A percentile compares a stretch with the other conserved stretches of the same genome.
Conservation (phyloP, 2,329 filamentous ascomycete genomes). For the Cercospora canescens region DNA sequence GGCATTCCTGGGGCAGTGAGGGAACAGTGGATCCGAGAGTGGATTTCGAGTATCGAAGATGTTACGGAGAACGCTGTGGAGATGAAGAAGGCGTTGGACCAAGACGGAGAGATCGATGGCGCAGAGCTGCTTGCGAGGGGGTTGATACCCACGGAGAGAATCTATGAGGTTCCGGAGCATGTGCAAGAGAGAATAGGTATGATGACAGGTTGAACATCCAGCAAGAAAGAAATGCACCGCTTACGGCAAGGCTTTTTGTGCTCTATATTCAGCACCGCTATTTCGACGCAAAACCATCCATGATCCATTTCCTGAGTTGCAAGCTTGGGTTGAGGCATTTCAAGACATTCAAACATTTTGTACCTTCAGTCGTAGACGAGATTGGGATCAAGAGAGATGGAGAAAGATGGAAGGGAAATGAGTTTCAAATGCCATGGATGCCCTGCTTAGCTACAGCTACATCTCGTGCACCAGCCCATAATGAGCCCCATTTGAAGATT, state of each 20-base stretch:
- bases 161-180: background rate
- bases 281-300: too few species aligned
- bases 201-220: background rate
- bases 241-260: background rate
- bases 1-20: conserved; percentile 2
- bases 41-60: conserved; percentile 8
- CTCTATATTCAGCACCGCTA: background rate
- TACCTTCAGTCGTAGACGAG: background rate
- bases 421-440: background rate
- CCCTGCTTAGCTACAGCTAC: background rate
- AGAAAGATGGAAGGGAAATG: background rate
- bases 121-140: background rate
- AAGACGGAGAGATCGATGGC: background rate
- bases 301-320: too few species aligned
- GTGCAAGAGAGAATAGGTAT: background rate
- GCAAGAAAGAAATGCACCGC: background rate
- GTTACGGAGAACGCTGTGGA: conserved; percentile 1
- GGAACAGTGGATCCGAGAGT: conserved; percentile 12
- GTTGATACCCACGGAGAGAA: background rate
- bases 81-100: conserved; percentile 10
- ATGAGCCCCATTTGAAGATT: background rate
- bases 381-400: background rate
- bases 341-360: too few species aligned
- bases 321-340: too few species aligned
- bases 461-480: background rate